These are phyloP conservation scores for Colletotrichum acutatum DNA, from an alignment of 2,329 filamentous ascomycete species.

Conservation along the genomic window DNA sequence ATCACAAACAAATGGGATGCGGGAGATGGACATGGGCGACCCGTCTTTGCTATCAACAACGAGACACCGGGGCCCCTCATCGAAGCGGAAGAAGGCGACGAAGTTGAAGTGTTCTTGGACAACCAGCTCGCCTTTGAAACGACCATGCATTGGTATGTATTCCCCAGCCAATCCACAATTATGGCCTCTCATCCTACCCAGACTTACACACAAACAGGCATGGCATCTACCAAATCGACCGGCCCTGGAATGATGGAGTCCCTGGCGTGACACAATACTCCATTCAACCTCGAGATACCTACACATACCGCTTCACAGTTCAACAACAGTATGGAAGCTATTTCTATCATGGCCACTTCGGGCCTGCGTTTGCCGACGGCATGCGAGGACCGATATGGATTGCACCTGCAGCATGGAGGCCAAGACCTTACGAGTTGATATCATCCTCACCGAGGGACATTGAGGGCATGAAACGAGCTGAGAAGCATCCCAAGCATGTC, in stretches of 20 bases:
- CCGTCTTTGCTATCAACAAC: constrained; percentile 29
- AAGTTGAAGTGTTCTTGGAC: constrained; percentile 29
- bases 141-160: constrained; percentile 26
- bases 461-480: constrained; percentile 21
- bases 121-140: constrained; percentile 30
- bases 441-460: constrained; percentile 14
- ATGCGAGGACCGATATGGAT: constrained; percentile 33
- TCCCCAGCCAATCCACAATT: background rate
- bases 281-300: constrained; percentile 27
- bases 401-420: constrained; percentile 20
- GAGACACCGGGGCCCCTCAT: constrained; percentile 29
- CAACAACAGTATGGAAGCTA: constrained; percentile 29
- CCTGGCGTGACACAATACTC: constrained; percentile 28
- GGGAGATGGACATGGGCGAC: constrained; percentile 24
- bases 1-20: constrained; percentile 27
- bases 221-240: constrained; percentile 27
- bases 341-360: constrained; percentile 28
- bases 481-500: constrained; percentile 16
- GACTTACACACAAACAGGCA: background rate
- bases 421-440: constrained; percentile 25
- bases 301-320: constrained; percentile 23
- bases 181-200: background rate
- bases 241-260: constrained; percentile 31
- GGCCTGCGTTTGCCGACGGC: constrained; percentile 25
- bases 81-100: constrained; percentile 28